phyloP scores from a whole-genome alignment of 768 basidiomycete genomes.

The Kwoniella botswanensis region DNA sequence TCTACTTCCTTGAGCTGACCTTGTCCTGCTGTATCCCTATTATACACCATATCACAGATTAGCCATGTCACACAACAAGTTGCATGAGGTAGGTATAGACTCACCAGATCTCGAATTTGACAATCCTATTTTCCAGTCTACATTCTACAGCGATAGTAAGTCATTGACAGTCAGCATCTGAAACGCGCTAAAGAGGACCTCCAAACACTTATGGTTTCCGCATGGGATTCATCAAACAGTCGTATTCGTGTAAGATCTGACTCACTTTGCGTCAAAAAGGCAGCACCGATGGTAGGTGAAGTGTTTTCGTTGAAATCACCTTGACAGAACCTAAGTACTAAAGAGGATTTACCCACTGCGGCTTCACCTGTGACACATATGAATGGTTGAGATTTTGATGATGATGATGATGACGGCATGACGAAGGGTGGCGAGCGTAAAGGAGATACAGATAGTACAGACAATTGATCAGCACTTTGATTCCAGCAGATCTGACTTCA shows the following conservation, averaged over 20 bases:
- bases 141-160: constrained; percentile 47
- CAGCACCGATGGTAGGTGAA: constrained; percentile 97
- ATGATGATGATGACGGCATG: neutral
- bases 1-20: constrained; percentile 30
- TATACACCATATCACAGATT: neutral
- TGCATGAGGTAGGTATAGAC: constrained; percentile 9
- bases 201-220: neutral
- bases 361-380: constrained; percentile 74
- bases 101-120: constrained; percentile 81
- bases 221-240: neutral
- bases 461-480: too few relatives aligned
- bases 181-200: neutral
- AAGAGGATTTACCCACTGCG: constrained; percentile 98
- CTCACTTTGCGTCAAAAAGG: constrained; percentile 64
- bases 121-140: constrained; percentile 69
- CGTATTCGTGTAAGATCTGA: neutral
- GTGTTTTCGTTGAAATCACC: constrained; percentile 99
- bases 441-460: neutral
- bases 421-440: constrained; percentile 5
- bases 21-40: constrained; percentile 59
- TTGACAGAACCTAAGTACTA: constrained; percentile 94
- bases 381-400: neutral
- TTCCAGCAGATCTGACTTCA: too few relatives aligned
- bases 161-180: neutral
- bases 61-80: constrained; percentile 7